These are phyloP conservation scores for Podospora sp. DNA, from an alignment of 495 filamentous ascomycete genomes.

Conservation along the genomic window DNA sequence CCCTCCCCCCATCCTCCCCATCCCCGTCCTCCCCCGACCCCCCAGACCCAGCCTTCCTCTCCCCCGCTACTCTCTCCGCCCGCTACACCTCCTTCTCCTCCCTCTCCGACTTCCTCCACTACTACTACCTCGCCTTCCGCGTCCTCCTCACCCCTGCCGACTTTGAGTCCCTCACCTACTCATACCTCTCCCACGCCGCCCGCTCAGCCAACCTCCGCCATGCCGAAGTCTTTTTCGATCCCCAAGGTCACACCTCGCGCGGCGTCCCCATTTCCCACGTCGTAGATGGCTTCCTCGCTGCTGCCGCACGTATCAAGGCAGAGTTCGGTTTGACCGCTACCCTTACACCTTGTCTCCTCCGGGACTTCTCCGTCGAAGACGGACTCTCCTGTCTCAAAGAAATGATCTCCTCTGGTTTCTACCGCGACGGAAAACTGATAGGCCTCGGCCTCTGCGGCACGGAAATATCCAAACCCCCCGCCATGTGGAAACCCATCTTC, in stretches of 20 bases:
- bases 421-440: not conserved
- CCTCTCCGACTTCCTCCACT: conserved; percentile 76
- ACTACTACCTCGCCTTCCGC: conserved; percentile 77
- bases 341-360: conserved; percentile 70
- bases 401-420: not conserved
- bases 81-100: conserved; percentile 68
- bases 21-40: not conserved
- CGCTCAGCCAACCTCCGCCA: conserved; percentile 65
- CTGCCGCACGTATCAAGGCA: conserved; percentile 60
- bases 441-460: not conserved
- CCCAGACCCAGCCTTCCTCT: conserved; percentile 61
- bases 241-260: conserved; percentile 69
- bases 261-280: conserved; percentile 64
- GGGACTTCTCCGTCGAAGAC: conserved; percentile 51
- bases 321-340: conserved; percentile 64
- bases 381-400: not conserved
- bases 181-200: conserved; percentile 68
- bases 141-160: conserved; percentile 62
- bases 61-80: conserved; percentile 55
- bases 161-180: conserved; percentile 74
- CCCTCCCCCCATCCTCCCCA: conserved; percentile 50
- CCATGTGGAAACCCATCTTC: not conserved
- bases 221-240: conserved; percentile 81
- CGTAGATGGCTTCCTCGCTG: conserved; percentile 59
- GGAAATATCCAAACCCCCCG: not conserved